Percentiles rank a stretch among this genome's conserved stretches.
Evolutionary conservation across 2,329 filamentous ascomycete species (phyloP).

Genomic region (Cordyceps militaris): DNA sequence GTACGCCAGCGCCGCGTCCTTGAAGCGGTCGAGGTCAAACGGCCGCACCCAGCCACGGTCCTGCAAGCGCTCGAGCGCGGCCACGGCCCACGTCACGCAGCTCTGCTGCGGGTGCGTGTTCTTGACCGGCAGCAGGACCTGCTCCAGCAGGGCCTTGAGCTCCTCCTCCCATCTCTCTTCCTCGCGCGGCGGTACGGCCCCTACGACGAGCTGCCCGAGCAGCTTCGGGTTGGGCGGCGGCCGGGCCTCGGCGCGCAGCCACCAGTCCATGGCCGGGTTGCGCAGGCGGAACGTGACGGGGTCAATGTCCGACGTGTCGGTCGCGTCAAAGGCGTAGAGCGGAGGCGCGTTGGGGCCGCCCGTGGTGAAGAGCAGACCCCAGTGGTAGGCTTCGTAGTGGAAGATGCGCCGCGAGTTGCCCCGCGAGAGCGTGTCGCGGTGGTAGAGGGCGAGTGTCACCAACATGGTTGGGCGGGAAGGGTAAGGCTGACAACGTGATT

Average conservation of each 20-base stretch:
- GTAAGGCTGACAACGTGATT: background rate
- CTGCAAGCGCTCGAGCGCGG: conserved; percentile 23
- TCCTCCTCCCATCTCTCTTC: conserved; percentile 9
- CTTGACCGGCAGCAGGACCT: conserved; percentile 23
- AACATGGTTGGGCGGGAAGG: background rate
- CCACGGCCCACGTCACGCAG: conserved; percentile 27
- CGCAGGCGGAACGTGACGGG: conserved; percentile 24
- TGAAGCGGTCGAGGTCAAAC: conserved; percentile 23
- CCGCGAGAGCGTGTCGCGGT: conserved; percentile 22
- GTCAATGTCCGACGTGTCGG: conserved; percentile 25
- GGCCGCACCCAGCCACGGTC: conserved; percentile 18
- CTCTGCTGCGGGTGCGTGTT: conserved; percentile 28
- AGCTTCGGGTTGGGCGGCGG: conserved; percentile 19
- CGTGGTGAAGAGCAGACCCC: conserved; percentile 21
- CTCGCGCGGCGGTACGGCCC: conserved; percentile 14
- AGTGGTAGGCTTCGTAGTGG: conserved; percentile 26
- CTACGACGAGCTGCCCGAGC: conserved; percentile 23
- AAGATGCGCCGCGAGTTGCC: conserved; percentile 20
- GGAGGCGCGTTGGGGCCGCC: background rate
- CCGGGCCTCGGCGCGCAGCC: conserved; percentile 19
- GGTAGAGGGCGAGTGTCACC: conserved; percentile 21
- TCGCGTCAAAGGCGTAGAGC: conserved; percentile 21
- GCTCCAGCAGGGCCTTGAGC: conserved; percentile 18
- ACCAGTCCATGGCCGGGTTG: conserved; percentile 29
- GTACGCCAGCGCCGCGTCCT: conserved; percentile 22